Evolutionary conservation across 1,284 basidiomycete species (phyloP).

Genomic region (Ganoderma resinaceum): DNA sequence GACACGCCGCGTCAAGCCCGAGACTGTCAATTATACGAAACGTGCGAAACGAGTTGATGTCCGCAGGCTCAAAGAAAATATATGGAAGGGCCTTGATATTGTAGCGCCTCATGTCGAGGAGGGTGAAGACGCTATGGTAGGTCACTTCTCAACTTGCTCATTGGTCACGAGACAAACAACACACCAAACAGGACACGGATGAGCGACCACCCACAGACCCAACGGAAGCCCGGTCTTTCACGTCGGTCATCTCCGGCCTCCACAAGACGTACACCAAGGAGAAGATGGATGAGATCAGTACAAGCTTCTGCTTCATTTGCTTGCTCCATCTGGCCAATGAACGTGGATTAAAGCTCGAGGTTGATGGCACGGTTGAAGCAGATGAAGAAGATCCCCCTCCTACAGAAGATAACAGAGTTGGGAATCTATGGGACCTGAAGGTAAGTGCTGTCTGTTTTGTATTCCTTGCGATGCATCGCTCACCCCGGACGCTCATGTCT

Average conservation of each 20-base stretch:
- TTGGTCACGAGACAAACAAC: constrained; percentile 2
- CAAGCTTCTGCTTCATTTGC: constrained; percentile 99
- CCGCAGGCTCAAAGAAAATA: constrained; percentile 96
- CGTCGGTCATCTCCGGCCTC: constrained; percentile 84
- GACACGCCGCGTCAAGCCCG: constrained; percentile 82
- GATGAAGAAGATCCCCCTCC: constrained; percentile 6
- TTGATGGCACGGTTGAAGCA: constrained; percentile 42
- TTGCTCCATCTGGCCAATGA: constrained; percentile 95
- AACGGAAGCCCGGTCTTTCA: constrained; percentile 78
- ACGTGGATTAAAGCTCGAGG: constrained; percentile 86
- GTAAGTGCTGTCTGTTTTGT: constrained; percentile 45
- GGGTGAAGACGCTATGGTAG: constrained; percentile 64
- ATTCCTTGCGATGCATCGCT: neutral
- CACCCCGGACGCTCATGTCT: neutral
- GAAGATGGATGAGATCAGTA: constrained; percentile 98
- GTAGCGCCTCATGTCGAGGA: constrained; percentile 51
- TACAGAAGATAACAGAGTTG: constrained; percentile 54
- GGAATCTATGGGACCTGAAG: constrained; percentile 81
- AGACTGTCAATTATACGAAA: constrained; percentile 95
- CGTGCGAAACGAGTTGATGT: constrained; percentile 98
- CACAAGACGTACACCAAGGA: constrained; percentile 87
- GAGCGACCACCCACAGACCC: constrained; percentile 60
- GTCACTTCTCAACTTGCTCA: constrained; percentile 26
- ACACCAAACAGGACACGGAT: constrained; percentile 57
- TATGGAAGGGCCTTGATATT: constrained; percentile 92